A percentile compares a stretch with the other conserved stretches of the same genome.
phyloP scores from a whole-genome alignment of 208 protist genomes.

The Leishmania major region DNA sequence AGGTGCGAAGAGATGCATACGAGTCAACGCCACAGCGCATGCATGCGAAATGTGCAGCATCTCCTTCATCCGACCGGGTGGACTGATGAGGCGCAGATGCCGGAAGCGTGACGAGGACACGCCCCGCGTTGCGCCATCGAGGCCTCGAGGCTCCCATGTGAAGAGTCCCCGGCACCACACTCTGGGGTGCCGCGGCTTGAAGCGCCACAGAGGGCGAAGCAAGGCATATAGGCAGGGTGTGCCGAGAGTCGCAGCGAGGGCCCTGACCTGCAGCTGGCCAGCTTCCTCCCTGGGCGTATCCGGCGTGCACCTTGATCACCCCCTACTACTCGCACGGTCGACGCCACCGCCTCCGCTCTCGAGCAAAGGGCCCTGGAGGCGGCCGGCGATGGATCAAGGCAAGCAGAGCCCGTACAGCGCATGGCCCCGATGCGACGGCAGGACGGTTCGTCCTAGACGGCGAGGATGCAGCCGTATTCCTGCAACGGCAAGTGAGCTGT shows the following conservation, averaged over 20 bases:
- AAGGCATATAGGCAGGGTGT: neutral
- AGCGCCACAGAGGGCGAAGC: neutral
- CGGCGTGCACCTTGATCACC: neutral
- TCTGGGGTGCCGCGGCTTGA: neutral
- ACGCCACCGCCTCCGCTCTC: neutral
- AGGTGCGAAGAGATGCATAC: neutral
- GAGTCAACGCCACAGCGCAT: neutral
- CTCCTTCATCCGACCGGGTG: neutral
- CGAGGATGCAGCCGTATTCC: neutral
- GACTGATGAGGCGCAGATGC: neutral
- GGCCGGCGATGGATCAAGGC: neutral
- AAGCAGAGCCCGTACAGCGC: neutral
- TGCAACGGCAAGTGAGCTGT: neutral
- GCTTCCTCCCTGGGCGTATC: neutral
- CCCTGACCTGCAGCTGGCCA: neutral
- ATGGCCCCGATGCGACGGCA: neutral
- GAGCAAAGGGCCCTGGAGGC: neutral
- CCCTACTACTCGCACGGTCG: neutral
- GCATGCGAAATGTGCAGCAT: neutral
- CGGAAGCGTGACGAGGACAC: neutral
- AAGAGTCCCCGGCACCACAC: neutral
- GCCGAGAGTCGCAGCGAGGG: neutral
- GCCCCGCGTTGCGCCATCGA: neutral
- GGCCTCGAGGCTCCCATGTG: neutral
- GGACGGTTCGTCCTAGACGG: neutral